Evolutionary conservation across 2,329 filamentous ascomycete genomes (phyloP).

Genomic region (Madurella fahalii): DNA sequence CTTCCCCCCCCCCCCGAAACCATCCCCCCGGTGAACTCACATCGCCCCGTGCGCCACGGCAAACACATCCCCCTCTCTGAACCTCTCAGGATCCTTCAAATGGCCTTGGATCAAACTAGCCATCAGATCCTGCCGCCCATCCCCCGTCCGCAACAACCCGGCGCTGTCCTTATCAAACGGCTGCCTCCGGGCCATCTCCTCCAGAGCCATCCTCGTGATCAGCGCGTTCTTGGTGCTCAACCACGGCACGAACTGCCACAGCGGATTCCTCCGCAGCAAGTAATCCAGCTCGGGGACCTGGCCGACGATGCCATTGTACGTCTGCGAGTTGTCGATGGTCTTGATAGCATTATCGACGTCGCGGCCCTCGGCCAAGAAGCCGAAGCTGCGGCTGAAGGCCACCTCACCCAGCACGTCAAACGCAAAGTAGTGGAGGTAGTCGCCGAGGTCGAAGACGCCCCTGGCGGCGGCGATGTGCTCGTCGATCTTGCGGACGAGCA

Average conservation of each 20-base stretch:
- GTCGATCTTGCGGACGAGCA: conserved; percentile 41
- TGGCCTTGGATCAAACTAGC: conserved; percentile 50
- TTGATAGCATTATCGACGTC: conserved; percentile 50
- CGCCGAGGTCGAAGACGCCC: conserved; percentile 42
- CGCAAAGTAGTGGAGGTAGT: conserved; percentile 43
- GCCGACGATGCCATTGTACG: conserved; percentile 50
- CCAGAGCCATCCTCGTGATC: conserved; percentile 49
- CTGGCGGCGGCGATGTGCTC: conserved; percentile 31
- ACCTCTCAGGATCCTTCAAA: conserved; percentile 44
- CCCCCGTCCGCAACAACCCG: conserved; percentile 36
- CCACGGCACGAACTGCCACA: conserved; percentile 42
- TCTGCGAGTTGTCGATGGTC: conserved; percentile 49
- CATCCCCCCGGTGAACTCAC: conserved; percentile 32
- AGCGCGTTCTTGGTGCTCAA: conserved; percentile 44
- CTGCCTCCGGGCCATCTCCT: conserved; percentile 45
- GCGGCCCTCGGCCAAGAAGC: conserved; percentile 46
- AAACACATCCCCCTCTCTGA: conserved; percentile 51
- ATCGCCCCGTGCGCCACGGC: conserved; percentile 55
- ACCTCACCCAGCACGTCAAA: conserved; percentile 51
- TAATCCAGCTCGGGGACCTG: conserved; percentile 48
- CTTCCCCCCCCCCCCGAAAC: neutral
- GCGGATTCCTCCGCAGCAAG: conserved; percentile 46
- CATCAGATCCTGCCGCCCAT: conserved; percentile 48
- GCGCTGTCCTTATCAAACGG: conserved; percentile 45
- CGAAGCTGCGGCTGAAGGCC: conserved; percentile 48